A percentile compares a stretch with the other conserved stretches of the same genome.
phyloP scores from a whole-genome alignment of 2,329 filamentous ascomycete species.

The Sporothrix inflata region DNA sequence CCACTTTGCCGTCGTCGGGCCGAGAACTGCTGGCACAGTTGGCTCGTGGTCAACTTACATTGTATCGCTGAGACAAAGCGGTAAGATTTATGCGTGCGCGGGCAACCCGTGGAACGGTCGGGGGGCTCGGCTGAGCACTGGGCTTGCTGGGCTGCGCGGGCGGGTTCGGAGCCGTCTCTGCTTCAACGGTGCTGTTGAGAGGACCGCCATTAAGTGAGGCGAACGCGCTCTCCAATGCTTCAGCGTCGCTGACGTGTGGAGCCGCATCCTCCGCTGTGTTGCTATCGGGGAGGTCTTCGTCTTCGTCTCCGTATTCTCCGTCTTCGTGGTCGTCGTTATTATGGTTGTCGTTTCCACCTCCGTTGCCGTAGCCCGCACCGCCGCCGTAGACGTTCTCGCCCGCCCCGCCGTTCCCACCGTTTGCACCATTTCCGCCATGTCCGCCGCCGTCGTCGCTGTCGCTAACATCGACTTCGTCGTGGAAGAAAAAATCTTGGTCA shows the following conservation, averaged over 20 bases:
- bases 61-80: conserved; percentile 60
- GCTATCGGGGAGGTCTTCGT: not conserved
- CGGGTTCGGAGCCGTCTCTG: not conserved
- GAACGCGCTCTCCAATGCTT: not conserved
- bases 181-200: not conserved
- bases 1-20: too few relatives aligned
- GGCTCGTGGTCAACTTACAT: conserved; percentile 46
- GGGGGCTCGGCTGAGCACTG: not conserved
- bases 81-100: conserved; percentile 58
- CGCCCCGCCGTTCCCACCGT: not conserved
- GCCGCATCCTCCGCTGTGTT: too few relatives aligned
- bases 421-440: not conserved
- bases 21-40: not conserved
- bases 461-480: not conserved
- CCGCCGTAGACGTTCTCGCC: conserved; percentile 13
- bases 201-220: not conserved
- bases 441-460: not conserved
- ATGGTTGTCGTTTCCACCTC: not conserved
- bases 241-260: not conserved
- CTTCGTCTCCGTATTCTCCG: not conserved
- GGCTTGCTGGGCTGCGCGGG: not conserved
- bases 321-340: not conserved
- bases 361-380: not conserved
- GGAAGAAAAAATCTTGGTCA: not conserved
- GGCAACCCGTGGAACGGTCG: conserved; percentile 38